Conservation (phyloP, 148 eudicot species). For the Camellia lanceoleosa region DNA sequence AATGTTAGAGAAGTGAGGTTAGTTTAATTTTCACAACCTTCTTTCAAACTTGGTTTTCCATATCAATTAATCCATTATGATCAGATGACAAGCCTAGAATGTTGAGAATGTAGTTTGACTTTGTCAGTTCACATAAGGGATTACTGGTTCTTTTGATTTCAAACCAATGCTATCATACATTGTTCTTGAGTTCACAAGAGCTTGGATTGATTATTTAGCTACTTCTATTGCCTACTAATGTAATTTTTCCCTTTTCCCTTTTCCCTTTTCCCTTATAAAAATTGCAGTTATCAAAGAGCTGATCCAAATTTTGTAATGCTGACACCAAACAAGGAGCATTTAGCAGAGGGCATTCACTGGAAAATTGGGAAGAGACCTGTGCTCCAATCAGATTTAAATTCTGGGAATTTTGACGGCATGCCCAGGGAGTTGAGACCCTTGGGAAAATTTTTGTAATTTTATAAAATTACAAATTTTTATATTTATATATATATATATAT, state of each 20-base stretch:
- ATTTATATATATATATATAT: no score
- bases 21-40: conserved; percentile 6
- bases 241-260: not conserved
- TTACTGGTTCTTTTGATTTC: not conserved
- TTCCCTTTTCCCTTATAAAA: not conserved
- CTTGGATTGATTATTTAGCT: not conserved
- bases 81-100: not conserved
- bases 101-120: not conserved
- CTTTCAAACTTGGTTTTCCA: not conserved
- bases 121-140: not conserved
- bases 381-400: conserved; percentile 58
- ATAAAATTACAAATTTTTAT: no score
- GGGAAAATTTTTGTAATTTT: conserved; percentile 48
- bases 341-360: conserved; percentile 71
- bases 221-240: not conserved
- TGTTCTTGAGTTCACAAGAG: not conserved
- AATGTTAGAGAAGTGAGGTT: conserved; percentile 87
- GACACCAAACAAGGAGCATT: conserved; percentile 85
- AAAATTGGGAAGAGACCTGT: conserved; percentile 54
- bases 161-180: not conserved
- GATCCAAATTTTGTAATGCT: conserved; percentile 90
- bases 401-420: conserved; percentile 63
- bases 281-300: conserved; percentile 73
- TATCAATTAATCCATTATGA: not conserved
- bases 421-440: conserved; percentile 73